Evolutionary conservation across 1,139 yeast genomes (phyloP), one percentile per base, ranked within the genome.

Genomic region (Saccharomycopsis hybrid): DNA sequence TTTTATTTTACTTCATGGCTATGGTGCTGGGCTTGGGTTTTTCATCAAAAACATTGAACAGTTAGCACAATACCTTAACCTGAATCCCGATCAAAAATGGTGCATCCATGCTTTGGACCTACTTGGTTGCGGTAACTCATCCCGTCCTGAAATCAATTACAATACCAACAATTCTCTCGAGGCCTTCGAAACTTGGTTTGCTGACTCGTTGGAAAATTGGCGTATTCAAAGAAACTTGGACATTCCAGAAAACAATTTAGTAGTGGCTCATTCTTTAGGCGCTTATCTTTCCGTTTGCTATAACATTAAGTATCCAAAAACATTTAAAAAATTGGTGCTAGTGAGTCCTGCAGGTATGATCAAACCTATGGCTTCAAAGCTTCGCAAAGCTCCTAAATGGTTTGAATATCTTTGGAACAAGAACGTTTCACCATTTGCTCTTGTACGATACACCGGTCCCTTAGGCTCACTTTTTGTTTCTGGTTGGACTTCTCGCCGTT

Each of bases 21-120:
- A 85, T 59, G 94, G 92, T 2, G 87, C 86, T 0, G 92, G 90
- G 0, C 63, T 83, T 8, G 92, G 94, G 0, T 80, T 84, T 57
- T 85, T 72, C 58, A 59, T 82, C 36, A 82, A 82, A 59, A 85
- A 83, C 60, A 72, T 80, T 47, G 78, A 77, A 48, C 68, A 62
- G 1, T 57, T 81, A 11, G 59, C 72, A 8, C 47, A 57, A 4
- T 59, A 62, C 41, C 27, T 48, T 4, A 44, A 44, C 37, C 30
- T 33, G 8, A 46, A 33, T n/a, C 37, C 32, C n/a, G 9, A 24
- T 3, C 59, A 68, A 3, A 67, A 69, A 49, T 83, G 89, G 88
- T 71, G 80, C 52, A 71, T 85, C 37, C 92, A 85, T 65, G 80
- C 89, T 0, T 73, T 85, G 11, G 92, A 85, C 60, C 64, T 84